Percentiles rank a stretch among this genome's conserved stretches.
phyloP scores from a whole-genome alignment of 345 rosid genomes.

The Heritiera fomes region DNA sequence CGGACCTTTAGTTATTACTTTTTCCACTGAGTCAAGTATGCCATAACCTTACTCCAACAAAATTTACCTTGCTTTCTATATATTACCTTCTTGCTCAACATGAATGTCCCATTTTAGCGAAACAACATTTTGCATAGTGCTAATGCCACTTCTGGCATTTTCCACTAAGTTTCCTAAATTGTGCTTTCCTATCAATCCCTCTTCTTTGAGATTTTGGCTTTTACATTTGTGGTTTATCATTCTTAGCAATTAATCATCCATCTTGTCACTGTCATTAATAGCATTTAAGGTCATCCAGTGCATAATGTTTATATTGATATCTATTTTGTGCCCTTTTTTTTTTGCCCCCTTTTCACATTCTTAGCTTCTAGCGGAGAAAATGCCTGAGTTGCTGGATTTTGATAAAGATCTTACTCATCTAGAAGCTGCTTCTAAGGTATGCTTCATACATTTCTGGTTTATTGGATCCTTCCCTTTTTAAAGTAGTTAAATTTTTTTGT shows the following conservation, averaged over 20 bases:
- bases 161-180: no score
- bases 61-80: background rate
- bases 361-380: constrained; percentile 88
- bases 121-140: background rate
- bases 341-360: constrained; percentile 1
- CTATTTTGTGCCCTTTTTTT: background rate
- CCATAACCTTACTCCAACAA: background rate
- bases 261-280: background rate
- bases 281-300: background rate
- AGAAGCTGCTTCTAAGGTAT: constrained; percentile 98
- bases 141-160: background rate
- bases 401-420: constrained; percentile 82
- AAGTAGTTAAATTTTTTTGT: constrained; percentile 7
- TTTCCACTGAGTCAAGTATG: constrained; percentile 5
- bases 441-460: background rate
- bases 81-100: background rate
- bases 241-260: background rate
- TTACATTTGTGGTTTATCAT: background rate
- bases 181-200: no score
- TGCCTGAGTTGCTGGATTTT: constrained; percentile 91
- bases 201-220: background rate
- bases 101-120: background rate
- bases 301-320: background rate
- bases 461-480: constrained; percentile 21
- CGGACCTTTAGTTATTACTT: background rate